phyloP scores from a whole-genome alignment of 2,329 filamentous ascomycete species.

The Zymoseptoria passerinii region DNA sequence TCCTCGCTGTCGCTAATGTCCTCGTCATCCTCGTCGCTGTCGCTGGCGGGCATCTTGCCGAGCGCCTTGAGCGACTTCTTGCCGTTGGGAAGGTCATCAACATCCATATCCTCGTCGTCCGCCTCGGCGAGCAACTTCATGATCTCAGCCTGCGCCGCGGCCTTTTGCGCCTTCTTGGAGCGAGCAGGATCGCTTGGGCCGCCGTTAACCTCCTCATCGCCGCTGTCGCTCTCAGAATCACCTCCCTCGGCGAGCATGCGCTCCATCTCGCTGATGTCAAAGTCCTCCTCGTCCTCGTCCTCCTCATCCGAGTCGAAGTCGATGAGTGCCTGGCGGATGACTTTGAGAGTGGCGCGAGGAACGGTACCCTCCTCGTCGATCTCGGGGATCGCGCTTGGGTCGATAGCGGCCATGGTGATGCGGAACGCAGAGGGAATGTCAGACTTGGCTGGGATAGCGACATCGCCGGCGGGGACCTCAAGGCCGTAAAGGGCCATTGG shows the following conservation, averaged over 20 bases:
- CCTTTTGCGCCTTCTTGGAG: slow-evolving; percentile 76
- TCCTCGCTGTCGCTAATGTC: slow-evolving; percentile 48
- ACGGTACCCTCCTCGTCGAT: slow-evolving; percentile 34
- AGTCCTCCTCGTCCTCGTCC: slow-evolving; percentile 55
- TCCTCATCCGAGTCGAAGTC: slow-evolving; percentile 55
- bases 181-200: slow-evolving; percentile 87
- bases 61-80: slow-evolving; percentile 60
- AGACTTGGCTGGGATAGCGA: slow-evolving; percentile 68
- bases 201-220: slow-evolving; percentile 72
- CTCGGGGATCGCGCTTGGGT: slow-evolving; percentile 63
- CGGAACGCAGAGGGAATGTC: slow-evolving; percentile 84
- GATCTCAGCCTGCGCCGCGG: slow-evolving; percentile 69
- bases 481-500: slow-evolving; percentile 81
- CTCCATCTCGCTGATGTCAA: slow-evolving; percentile 44
- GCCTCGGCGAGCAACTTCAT: slow-evolving; percentile 55
- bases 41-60: slow-evolving; percentile 52
- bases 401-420: slow-evolving; percentile 97
- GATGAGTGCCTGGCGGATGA: slow-evolving; percentile 64
- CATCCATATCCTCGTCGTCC: slow-evolving; percentile 68
- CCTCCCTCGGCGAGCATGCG: slow-evolving; percentile 47
- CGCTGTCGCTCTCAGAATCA: slow-evolving; percentile 46
- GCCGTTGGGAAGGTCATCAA: slow-evolving; percentile 53
- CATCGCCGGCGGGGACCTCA: slow-evolving; percentile 76
- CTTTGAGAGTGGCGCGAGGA: slow-evolving; percentile 79
- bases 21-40: slow-evolving; percentile 45